Evolutionary conservation across 164 flowering plant species (phyloP).

Genomic region (Cinnamomum micranthum): DNA sequence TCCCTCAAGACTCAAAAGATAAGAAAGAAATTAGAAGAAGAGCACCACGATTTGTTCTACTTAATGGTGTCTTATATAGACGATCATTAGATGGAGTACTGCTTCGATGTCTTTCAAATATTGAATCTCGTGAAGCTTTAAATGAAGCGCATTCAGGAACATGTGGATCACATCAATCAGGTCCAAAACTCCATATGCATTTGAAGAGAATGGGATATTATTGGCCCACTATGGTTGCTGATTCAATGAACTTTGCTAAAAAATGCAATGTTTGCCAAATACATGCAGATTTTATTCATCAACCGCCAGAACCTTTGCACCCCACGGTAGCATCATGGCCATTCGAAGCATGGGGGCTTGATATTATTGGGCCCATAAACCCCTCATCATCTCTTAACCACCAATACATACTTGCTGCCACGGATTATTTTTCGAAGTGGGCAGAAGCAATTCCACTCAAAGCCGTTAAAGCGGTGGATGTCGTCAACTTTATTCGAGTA

Average conservation of each 20-base stretch:
- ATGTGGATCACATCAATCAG: not conserved
- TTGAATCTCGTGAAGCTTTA: no score
- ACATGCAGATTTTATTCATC: conserved; percentile 5
- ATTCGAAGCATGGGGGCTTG: not conserved
- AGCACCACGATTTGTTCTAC: not conserved
- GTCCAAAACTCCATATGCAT: not conserved
- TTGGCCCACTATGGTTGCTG: conserved; percentile 1
- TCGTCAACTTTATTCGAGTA: not conserved
- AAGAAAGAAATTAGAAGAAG: not conserved
- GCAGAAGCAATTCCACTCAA: no score
- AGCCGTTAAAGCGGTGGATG: not conserved
- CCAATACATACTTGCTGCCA: not conserved
- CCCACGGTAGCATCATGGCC: not conserved
- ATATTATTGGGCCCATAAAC: not conserved
- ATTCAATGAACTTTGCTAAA: not conserved
- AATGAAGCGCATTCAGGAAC: no score
- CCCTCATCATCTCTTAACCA: not conserved
- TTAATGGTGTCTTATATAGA: no score
- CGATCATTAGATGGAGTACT: no score
- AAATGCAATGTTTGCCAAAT: not conserved
- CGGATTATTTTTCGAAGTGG: not conserved
- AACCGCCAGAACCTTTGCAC: not conserved
- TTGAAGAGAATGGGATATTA: not conserved
- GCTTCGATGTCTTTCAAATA: no score
- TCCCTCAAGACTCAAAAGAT: not conserved